Percentiles rank a stretch among this genome's conserved stretches.
phyloP scores from a whole-genome alignment of 179 eudicot species.

The Sideroxylon spinosum region DNA sequence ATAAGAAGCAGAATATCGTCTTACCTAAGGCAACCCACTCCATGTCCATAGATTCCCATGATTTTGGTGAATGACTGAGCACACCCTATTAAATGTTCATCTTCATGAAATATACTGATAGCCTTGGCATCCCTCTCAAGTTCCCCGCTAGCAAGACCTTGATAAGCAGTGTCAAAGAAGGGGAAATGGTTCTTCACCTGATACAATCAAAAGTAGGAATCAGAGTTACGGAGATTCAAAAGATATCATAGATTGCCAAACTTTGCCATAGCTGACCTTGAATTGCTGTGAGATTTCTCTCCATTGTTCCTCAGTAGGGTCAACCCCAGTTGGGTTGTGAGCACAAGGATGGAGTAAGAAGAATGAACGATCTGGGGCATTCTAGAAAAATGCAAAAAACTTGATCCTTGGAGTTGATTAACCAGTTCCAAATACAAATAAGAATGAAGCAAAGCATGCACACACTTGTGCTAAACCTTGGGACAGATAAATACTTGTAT shows the following conservation, averaged over 20 bases:
- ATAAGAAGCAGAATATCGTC: not conserved
- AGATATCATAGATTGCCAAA: not conserved
- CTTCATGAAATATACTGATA: slow-evolving; percentile 73
- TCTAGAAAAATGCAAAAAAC: slow-evolving; percentile 29
- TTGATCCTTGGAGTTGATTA: too few relatives aligned
- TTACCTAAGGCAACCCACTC: slow-evolving; percentile 85
- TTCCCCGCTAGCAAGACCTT: slow-evolving; percentile 92
- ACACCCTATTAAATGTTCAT: slow-evolving; percentile 74
- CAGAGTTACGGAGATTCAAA: not conserved
- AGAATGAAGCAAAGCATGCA: not conserved
- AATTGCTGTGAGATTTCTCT: slow-evolving; percentile 64
- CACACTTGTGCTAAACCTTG: not conserved
- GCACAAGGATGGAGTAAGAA: slow-evolving; percentile 93
- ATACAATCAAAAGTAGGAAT: slow-evolving; percentile 6
- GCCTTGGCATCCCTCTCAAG: slow-evolving; percentile 86
- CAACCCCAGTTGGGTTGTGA: slow-evolving; percentile 93
- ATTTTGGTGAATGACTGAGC: slow-evolving; percentile 79
- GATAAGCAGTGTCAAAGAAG: slow-evolving; percentile 93
- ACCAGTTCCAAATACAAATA: not conserved
- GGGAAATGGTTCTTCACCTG: slow-evolving; percentile 84
- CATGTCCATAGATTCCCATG: slow-evolving; percentile 87
- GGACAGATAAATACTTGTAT: not conserved
- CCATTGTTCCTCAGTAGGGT: slow-evolving; percentile 90
- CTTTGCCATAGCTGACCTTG: slow-evolving; percentile 37
- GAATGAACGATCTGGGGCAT: slow-evolving; percentile 82